phyloP scores from a whole-genome alignment of 441 rosid species.

The Erysimum pusillum region DNA sequence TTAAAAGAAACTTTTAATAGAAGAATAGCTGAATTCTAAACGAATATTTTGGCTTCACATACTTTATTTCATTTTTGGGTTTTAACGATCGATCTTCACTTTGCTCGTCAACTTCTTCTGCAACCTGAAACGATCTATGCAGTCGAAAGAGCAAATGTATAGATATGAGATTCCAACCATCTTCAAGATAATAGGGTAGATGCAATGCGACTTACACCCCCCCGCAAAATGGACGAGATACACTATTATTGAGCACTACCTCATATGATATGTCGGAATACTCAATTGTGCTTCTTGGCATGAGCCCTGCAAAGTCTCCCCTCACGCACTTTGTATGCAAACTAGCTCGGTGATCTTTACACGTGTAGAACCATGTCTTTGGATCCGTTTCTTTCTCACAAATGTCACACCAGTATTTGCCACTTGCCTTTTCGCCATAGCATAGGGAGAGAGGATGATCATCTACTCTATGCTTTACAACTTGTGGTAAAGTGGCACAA shows the following conservation, averaged over 20 bases:
- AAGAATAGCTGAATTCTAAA: no score
- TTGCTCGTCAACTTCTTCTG: no score
- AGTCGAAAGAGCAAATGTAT: background rate
- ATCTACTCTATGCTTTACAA: constrained; percentile 8
- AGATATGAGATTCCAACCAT: background rate
- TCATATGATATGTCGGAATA: background rate
- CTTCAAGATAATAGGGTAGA: background rate
- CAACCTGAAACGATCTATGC: no score
- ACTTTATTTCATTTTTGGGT: no score
- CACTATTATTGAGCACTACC: background rate
- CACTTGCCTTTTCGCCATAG: background rate
- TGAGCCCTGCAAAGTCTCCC: background rate
- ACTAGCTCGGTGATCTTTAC: background rate
- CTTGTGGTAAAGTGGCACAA: background rate
- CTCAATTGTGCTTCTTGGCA: background rate
- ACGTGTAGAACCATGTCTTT: constrained; percentile 9
- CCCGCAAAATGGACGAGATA: background rate
- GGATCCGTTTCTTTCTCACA: background rate
- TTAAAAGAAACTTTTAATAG: no score
- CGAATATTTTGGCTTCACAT: no score
- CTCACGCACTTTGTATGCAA: background rate
- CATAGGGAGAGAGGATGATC: constrained; percentile 1
- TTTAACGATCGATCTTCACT: no score
- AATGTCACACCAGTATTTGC: background rate
- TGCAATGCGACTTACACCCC: background rate